Base-by-base conservation (phyloP, 2,329 filamentous ascomycete genomes). In the Claviceps maximensis region DNA sequence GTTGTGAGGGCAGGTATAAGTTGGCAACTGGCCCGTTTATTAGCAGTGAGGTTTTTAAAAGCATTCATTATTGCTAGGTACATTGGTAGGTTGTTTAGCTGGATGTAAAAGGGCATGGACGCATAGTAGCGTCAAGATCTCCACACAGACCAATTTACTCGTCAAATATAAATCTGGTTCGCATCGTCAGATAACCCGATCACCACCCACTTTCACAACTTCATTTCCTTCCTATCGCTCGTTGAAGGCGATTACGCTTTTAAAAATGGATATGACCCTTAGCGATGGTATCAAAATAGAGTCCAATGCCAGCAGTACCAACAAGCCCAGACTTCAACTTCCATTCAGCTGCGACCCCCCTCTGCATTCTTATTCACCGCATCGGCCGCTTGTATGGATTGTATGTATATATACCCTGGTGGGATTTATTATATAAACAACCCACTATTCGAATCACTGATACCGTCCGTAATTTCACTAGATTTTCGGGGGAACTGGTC, bases 401-500 rank as follows among this genome's bases (percentile, higher is more conserved):
- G 88, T 55, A 55, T 23, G 54, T 42, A 7, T 17, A 2, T 42
- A 4, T 27, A n/a, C n/a, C n/a, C n/a, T n/a, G n/a, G 15, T 49
- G 15, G 15, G 8, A 7, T 2, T 45, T 27, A 27, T 7, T n/a
- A 21, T 8, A 9, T 8, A 33, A 33, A 33, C 3, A 4, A 15
- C 8, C 7, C 42, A 40, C 2, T 44, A 44, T 44, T 44, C 4
- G 9, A 6, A 27, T 27, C 21, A 27, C 42, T 45, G 21, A 45
- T 15, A n/a, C 9, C 4, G 17, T 38, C 13, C 4, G 36, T 40
- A 40, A 40, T 40, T 23, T 21, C 23, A 45, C 23, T 15, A 89
- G 88, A 76, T 97, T 52, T 98, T 96, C 69, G 93, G 93, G 49
- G 90, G 89, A 49, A 96, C 90, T n/a, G 93, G 93, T 53, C 93